A percentile compares a stretch with the other conserved stretches of the same genome.
Evolutionary conservation across 2,329 filamentous ascomycete species (phyloP).

Genomic region (Colletotrichum graminicola): DNA sequence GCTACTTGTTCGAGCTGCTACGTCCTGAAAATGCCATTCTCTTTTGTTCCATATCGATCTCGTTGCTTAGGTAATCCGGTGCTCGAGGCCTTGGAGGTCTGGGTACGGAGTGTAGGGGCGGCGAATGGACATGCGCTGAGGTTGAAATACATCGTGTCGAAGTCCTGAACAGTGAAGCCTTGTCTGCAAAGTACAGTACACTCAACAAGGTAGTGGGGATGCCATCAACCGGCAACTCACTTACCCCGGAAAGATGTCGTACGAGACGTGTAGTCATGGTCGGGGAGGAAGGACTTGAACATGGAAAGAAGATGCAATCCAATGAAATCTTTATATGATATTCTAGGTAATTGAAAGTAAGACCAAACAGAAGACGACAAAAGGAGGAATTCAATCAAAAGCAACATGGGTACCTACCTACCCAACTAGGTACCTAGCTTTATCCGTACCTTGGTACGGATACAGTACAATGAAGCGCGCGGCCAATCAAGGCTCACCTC

Average conservation of each 20-base stretch:
- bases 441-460: too few relatives aligned
- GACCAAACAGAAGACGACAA: background rate
- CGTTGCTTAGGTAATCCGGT: background rate
- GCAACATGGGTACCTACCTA: too few relatives aligned
- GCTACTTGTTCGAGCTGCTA: background rate
- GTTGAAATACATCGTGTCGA: background rate
- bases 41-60: slow-evolving; percentile 3
- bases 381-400: background rate
- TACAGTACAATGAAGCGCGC: too few relatives aligned
- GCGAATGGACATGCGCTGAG: background rate
- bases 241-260: background rate
- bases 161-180: background rate
- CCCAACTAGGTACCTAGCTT: too few relatives aligned
- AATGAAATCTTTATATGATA: background rate
- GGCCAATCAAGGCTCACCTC: background rate
- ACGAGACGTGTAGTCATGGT: background rate
- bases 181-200: background rate
- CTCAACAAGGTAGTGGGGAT: background rate
- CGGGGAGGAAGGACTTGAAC: background rate
- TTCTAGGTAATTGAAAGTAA: background rate
- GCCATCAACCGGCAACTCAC: background rate
- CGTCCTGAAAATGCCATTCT: slow-evolving; percentile 9
- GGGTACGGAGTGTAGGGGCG: background rate
- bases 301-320: background rate
- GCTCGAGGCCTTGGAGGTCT: background rate